Evolutionary conservation across 2,329 filamentous ascomycete genomes (phyloP).

Genomic region (Fusarium decemcellulare): DNA sequence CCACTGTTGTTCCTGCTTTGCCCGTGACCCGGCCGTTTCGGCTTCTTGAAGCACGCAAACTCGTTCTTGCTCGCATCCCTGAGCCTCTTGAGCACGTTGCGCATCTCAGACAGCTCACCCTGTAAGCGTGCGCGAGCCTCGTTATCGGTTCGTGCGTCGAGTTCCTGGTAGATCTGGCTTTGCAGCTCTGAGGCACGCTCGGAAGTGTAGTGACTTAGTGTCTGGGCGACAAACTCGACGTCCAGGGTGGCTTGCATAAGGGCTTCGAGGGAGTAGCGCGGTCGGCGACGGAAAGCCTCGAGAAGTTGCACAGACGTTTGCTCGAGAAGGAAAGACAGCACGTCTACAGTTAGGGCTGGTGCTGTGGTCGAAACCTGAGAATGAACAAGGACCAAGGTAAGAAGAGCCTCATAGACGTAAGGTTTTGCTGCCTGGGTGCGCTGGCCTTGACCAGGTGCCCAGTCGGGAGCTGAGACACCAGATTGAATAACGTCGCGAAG

Average conservation of each 20-base stretch:
- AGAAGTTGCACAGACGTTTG: conserved; percentile 86
- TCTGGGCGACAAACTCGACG: conserved; percentile 97
- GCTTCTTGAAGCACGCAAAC: conserved; percentile 87
- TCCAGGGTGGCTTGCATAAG: conserved; percentile 98
- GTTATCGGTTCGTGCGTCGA: conserved; percentile 91
- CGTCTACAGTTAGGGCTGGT: conserved; percentile 80
- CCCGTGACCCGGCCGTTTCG: conserved; percentile 60
- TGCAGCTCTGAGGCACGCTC: conserved; percentile 86
- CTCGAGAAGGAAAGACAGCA: conserved; percentile 90
- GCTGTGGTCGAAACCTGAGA: conserved; percentile 89
- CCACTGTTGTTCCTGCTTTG: conserved; percentile 52
- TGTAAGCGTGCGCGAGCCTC: conserved; percentile 85
- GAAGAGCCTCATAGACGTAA: conserved; percentile 90
- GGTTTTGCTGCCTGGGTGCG: conserved; percentile 83
- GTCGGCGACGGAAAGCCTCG: conserved; percentile 78
- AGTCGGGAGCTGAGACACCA: conserved; percentile 79
- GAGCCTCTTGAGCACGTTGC: conserved; percentile 86
- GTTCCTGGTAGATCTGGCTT: conserved; percentile 90
- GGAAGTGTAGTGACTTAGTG: conserved; percentile 89
- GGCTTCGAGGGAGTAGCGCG: conserved; percentile 80
- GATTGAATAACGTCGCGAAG: conserved; percentile 79
- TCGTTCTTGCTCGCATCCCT: conserved; percentile 86
- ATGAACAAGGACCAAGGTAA: conserved; percentile 91
- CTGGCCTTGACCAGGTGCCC: conserved; percentile 72
- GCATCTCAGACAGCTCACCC: conserved; percentile 90